Evolutionary conservation across 306 rosid genomes (phyloP).

Genomic region (Begonia fuchsioides): DNA sequence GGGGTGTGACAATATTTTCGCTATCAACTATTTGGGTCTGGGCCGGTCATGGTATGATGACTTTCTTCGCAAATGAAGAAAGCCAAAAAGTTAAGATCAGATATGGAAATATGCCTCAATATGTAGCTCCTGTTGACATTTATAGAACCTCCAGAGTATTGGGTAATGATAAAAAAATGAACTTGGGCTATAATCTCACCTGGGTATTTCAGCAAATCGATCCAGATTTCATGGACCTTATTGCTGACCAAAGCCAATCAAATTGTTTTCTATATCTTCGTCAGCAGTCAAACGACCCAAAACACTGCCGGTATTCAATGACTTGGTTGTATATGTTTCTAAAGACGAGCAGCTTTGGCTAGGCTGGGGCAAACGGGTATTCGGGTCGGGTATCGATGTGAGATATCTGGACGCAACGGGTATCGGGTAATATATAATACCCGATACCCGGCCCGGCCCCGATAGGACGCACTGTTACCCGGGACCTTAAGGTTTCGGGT

Average conservation of each 20-base stretch:
- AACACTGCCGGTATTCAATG: conserved; percentile 14
- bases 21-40: conserved; percentile 26
- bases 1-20: too few species aligned
- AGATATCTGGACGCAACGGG: too few species aligned
- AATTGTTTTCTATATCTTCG: conserved; percentile 18
- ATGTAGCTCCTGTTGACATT: conserved; percentile 23
- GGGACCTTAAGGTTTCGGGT: too few species aligned
- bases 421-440: too few species aligned
- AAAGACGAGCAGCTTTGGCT: conserved; percentile 23
- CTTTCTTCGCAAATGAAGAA: conserved; percentile 12
- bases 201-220: conserved; percentile 34
- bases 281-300: conserved; percentile 29
- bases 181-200: conserved; percentile 20
- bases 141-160: conserved; percentile 26
- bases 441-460: too few species aligned
- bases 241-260: conserved; percentile 18
- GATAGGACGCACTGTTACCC: too few species aligned
- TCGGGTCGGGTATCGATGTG: too few species aligned
- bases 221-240: conserved; percentile 27
- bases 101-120: conserved; percentile 13
- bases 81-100: conserved; percentile 6
- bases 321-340: conserved; percentile 11
- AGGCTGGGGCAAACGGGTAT: too few species aligned
- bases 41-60: conserved; percentile 34
- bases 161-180: conserved; percentile 15